These are phyloP conservation scores for Acanthamoeba triangularis DNA, from an alignment of 208 protist species.

Conservation along the genomic window DNA sequence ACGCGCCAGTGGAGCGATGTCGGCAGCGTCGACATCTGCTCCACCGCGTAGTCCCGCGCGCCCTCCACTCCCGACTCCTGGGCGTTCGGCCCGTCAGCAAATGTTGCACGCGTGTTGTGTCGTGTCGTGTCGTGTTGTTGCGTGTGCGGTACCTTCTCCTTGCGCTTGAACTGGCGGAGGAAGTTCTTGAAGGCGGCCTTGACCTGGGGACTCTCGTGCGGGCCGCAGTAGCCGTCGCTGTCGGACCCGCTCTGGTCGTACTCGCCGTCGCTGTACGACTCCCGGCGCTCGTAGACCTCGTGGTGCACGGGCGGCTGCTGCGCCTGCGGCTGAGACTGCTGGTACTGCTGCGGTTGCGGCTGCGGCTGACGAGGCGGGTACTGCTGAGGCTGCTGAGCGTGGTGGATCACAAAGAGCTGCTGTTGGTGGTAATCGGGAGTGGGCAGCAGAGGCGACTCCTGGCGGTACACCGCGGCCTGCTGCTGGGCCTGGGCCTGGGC, in stretches of 20 bases:
- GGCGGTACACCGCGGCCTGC: neutral
- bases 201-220: constrained; percentile 62
- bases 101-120: neutral
- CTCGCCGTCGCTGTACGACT: constrained; percentile 38
- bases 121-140: neutral
- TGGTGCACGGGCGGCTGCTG: constrained; percentile 6
- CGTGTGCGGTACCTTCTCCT: constrained; percentile 18
- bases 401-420: neutral
- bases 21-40: constrained; percentile 46
- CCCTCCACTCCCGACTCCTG: constrained; percentile 58
- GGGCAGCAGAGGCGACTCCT: constrained; percentile 1
- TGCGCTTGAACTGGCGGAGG: constrained; percentile 71
- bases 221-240: constrained; percentile 20
- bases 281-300: constrained; percentile 21
- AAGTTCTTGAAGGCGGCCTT: constrained; percentile 67
- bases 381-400: neutral
- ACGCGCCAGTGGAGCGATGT: constrained; percentile 88
- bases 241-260: constrained; percentile 30
- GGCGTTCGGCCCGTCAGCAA: neutral
- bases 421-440: neutral
- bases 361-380: neutral
- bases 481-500: neutral
- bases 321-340: neutral
- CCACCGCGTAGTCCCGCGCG: neutral
- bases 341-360: constrained; percentile 1